Evolutionary conservation across 1,284 basidiomycete species (phyloP), one percentile per base, ranked within the genome.

Genomic region (Athelia psychrophila): DNA sequence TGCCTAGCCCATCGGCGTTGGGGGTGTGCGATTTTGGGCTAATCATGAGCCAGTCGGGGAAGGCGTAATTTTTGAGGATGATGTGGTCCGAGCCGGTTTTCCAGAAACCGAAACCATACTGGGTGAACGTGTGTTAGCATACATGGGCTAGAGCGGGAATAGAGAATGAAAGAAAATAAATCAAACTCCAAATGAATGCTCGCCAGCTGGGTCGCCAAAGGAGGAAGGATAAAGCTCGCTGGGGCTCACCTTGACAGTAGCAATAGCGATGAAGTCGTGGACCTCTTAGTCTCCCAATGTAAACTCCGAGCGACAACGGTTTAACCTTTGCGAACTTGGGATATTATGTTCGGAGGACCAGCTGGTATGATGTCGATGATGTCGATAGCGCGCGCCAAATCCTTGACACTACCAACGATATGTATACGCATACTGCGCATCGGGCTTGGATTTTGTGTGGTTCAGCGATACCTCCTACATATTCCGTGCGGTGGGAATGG

Each of bases 261-360:
- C 93, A 33, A 95, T 98, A 48, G 95, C 95, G 72, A 99, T 84
- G 81, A 99, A 99, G 78, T 99, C 95, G 74, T 98, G 99, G 52
- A 99, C 97, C 75, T 99, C 96, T 83, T 88, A 95, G 88, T 99
- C n/a, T n/a, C n/a, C n/a, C n/a, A n/a, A n/a, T n/a, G n/a, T n/a
- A n/a, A n/a, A n/a, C n/a, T n/a, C n/a, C n/a, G n/a, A n/a, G n/a
- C n/a, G n/a, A n/a, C n/a, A n/a, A n/a, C n/a, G n/a, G n/a, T n/a
- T n/a, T n/a, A n/a, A n/a, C n/a, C n/a, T n/a, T n/a, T n/a, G n/a
- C n/a, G n/a, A n/a, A n/a, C n/a, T n/a, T n/a, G n/a, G n/a, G n/a
- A n/a, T n/a, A n/a, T n/a, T n/a, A n/a, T n/a, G n/a, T n/a, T n/a
- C n/a, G n/a, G n/a, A n/a, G n/a, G n/a, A n/a, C n/a, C n/a, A n/a